These are phyloP conservation scores for Trametes cingulata DNA, from an alignment of 768 basidiomycete species.

Conservation along the genomic window DNA sequence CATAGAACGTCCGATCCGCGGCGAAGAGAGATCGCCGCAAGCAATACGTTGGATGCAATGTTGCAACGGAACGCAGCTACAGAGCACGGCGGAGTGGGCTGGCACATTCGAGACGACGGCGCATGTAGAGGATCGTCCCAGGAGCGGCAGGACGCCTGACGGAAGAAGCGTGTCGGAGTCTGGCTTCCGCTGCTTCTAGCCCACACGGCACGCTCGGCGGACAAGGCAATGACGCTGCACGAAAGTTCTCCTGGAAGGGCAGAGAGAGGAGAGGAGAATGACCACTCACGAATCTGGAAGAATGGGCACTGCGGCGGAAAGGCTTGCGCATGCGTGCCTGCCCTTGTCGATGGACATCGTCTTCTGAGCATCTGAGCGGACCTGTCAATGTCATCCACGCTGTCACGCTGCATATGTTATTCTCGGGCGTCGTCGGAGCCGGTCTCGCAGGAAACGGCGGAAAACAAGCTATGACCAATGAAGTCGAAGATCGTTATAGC, in stretches of 20 bases:
- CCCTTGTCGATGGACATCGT: no score
- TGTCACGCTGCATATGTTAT: background rate
- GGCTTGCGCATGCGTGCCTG: background rate
- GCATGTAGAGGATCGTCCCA: background rate
- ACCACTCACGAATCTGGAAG: background rate
- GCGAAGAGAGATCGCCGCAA: background rate
- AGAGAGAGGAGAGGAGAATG: background rate
- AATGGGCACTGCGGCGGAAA: background rate
- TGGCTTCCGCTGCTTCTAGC: background rate
- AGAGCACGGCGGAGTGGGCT: background rate
- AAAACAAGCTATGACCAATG: background rate
- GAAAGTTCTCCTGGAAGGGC: background rate
- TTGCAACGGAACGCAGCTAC: background rate
- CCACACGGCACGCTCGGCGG: background rate
- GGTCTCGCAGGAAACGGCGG: background rate
- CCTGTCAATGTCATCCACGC: background rate
- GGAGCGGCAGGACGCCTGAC: background rate
- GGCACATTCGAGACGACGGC: background rate
- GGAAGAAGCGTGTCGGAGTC: slow-evolving; percentile 3
- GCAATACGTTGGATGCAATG: background rate
- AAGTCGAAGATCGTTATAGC: no score
- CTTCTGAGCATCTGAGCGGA: no score
- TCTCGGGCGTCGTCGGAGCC: background rate
- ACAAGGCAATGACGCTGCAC: background rate
- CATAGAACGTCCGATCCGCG: no score